Percentiles rank a stretch among this genome's conserved stretches.
phyloP scores from a whole-genome alignment of 2,329 filamentous ascomycete genomes.

The Colletotrichum sp. region DNA sequence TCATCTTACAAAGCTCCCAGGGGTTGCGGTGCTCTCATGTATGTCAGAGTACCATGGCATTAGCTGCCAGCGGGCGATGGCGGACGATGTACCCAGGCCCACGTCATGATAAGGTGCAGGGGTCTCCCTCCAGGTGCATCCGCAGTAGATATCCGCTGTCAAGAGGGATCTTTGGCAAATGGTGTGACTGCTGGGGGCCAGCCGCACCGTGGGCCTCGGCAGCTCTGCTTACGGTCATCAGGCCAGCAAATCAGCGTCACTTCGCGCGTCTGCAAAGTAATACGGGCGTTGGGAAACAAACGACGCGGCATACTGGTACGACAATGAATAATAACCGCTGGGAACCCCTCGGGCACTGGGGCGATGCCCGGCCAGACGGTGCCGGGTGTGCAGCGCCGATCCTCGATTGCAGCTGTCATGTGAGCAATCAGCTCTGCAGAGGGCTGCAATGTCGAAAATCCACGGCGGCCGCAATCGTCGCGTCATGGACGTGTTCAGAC shows the following conservation, averaged over 20 bases:
- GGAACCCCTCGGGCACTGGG: not conserved
- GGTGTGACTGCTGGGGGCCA: not conserved
- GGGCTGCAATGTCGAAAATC: not conserved
- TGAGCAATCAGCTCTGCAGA: not conserved
- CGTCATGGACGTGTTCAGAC: not conserved
- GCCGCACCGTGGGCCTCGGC: not conserved
- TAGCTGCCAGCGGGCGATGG: not conserved
- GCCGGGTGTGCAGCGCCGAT: not conserved
- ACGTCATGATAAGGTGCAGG: constrained; percentile 2
- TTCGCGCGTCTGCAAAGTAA: not conserved
- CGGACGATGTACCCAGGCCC: not conserved
- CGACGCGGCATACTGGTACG: not conserved
- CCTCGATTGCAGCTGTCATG: not conserved
- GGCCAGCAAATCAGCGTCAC: not conserved
- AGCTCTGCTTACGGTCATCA: not conserved
- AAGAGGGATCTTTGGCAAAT: not conserved
- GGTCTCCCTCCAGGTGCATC: not conserved
- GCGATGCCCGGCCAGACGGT: not conserved
- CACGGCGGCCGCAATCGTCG: not conserved
- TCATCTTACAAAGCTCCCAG: not conserved
- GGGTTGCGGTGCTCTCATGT: not conserved
- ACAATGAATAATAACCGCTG: not conserved
- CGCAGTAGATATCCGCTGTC: not conserved
- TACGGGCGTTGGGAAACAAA: not conserved
- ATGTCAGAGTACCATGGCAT: constrained; percentile 19